Conservation (phyloP, 2,329 filamentous ascomycete species). For the Botrytis deweyae region DNA sequence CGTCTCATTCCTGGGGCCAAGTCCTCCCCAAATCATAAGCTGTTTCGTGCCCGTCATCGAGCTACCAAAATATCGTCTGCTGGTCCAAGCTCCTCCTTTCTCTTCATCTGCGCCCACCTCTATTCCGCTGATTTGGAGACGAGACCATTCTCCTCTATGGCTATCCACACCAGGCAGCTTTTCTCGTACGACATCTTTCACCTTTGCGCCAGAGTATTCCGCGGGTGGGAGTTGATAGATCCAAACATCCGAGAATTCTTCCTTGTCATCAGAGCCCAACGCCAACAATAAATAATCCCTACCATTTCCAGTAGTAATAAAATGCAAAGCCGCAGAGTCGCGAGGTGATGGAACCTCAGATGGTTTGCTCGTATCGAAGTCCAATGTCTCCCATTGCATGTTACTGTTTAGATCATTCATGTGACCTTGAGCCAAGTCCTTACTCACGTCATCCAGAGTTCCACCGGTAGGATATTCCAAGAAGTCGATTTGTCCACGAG, state of each 20-base stretch:
- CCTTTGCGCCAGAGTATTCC: not conserved
- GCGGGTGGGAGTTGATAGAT: not conserved
- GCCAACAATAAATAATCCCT: slow-evolving; percentile 12
- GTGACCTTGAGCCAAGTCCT: not conserved
- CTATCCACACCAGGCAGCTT: slow-evolving; percentile 5
- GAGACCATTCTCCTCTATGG: slow-evolving; percentile 10
- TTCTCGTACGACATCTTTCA: slow-evolving; percentile 7
- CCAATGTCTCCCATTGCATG: slow-evolving; percentile 1
- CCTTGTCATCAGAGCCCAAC: not conserved
- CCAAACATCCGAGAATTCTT: slow-evolving; percentile 10
- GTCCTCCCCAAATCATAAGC: slow-evolving; percentile 17
- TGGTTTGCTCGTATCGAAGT: not conserved
- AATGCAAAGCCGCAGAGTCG: slow-evolving; percentile 2
- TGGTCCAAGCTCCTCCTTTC: slow-evolving; percentile 11
- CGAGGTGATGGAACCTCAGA: not conserved
- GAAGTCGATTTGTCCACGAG: not conserved
- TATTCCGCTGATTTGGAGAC: slow-evolving; percentile 10
- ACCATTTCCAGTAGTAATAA: slow-evolving; percentile 5
- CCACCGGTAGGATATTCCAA: slow-evolving; percentile 1
- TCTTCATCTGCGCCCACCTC: slow-evolving; percentile 11
- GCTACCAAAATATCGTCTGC: slow-evolving; percentile 10
- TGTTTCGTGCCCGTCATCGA: slow-evolving; percentile 18
- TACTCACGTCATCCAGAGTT: slow-evolving; percentile 3
- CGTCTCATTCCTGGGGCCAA: not conserved
- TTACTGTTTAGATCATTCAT: not conserved